Evolutionary conservation across 257 asterid species (phyloP), one percentile per base, ranked within the genome.

Genomic region (Scutellaria barbata): DNA sequence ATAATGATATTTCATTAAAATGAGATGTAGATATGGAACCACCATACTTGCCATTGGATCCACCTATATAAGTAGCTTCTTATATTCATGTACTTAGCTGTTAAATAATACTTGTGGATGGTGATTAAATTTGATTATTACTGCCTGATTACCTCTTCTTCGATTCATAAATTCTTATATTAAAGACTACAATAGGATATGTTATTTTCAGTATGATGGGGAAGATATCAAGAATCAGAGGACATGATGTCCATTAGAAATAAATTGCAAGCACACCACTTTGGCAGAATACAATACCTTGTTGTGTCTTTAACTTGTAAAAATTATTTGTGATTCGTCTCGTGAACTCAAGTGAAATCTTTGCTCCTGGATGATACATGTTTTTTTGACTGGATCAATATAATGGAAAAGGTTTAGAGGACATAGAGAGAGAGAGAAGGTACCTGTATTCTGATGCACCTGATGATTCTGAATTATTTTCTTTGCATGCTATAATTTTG

Each of bases 1-100:
- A 60, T 8, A 39, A 18, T 37, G 48, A 60, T 37, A 6, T 37
- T 39, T 39, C 30, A 8, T 37, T 60, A 60, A 14, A 60, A 60
- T 7, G 25, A 39, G n/a, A 59, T 37, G 8, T 39, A 4, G 40
- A 60, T 60, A 30, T 59, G 20, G 65, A 59, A 13, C 42, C 65
- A 59, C 65, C 47, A 58, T 37, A 35, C 5, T 59, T 59, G 65
- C 46, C 65, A 35, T 35, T n/a, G 25, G 25, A 58, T 58, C 20
- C 55, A 30, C 35, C 35, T 30, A 14, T 22, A 14, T 4, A n/a
- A 50, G 3, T n/a, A 50, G 55, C 55, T 50, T 50, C 55, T 14
- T 50, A 14, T 50, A 7, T 35, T 35, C 8, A 5, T 58, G 64
- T 45, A 58, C 64, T 11, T 11, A 33, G 45, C 45, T 33, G 46